Evolutionary conservation across 441 rosid genomes (phyloP), one percentile per base, ranked within the genome.

Genomic region (Raphanus hybrid): DNA sequence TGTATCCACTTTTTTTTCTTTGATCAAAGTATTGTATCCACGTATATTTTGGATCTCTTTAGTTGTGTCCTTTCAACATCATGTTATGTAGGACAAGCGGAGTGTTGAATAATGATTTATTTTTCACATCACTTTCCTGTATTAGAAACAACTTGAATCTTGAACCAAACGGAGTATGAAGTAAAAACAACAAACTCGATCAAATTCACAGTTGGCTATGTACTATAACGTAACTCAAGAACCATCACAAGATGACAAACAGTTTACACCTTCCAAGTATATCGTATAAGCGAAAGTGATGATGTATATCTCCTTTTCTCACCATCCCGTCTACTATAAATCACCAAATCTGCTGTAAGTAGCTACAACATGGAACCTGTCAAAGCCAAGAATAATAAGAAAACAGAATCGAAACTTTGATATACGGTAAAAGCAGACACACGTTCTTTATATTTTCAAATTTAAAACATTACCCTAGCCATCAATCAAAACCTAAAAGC

Each of bases 241-340:
- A 45, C 55, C 52, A 75, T 12, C 54, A 34, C 15, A 26, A 61
- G 74, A 61, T 29, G 57, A 23, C 41, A 61, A 68, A 48, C 64
- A 50, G 23, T 52, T 50, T 18, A 23, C 4, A 60, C 55, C 55
- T 69, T 52, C 57, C 55, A 16, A 41, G 20, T 58, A 52, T 52
- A 20, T 39, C 5, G 3, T 41, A 69, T 69, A 37, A 37, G 64
- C 74, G 62, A 60, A 18, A 12, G 26, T 11, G 8, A 15, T n/a
- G 14, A 69, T 20, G 64, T 54, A 62, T 57, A 52, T 39, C 16
- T 16, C 15, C 11, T 69, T 26, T 83, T 72, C 64, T 86, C 80
- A 79, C 45, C 45, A 39, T 8, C 45, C 11, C 11, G 7, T 39
- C n/a, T 10, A 43, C 50, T 43, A 9, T 43, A 8, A 37, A 10